phyloP scores from a whole-genome alignment of 768 basidiomycete genomes.

The Cystobasidium tubakii region DNA sequence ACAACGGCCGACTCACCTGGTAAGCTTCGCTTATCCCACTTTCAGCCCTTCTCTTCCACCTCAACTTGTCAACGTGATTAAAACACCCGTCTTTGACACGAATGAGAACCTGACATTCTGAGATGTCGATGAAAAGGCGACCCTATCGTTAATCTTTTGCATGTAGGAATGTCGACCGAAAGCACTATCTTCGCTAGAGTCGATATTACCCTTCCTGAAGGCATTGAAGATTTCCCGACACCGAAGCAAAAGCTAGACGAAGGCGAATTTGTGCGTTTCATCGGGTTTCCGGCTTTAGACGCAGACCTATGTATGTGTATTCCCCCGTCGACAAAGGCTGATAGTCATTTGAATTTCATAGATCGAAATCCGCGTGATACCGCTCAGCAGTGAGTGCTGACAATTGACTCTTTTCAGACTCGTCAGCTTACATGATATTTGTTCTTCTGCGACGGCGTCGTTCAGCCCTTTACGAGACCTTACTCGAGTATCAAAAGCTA shows the following conservation, averaged over 20 bases:
- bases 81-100: too few species aligned
- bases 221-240: slow-evolving; percentile 47
- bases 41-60: slow-evolving; percentile 6
- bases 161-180: slow-evolving; percentile 80
- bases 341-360: too few species aligned
- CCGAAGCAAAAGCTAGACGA: slow-evolving; percentile 69
- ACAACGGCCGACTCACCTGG: slow-evolving; percentile 56
- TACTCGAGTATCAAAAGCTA: slow-evolving; percentile 49
- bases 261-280: slow-evolving; percentile 25
- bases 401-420: too few species aligned
- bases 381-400: slow-evolving; percentile 63
- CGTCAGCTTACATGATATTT: slow-evolving; percentile 40
- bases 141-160: background rate
- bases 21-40: background rate
- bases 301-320: background rate
- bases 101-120: background rate
- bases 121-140: slow-evolving; percentile 22
- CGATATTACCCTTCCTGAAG: slow-evolving; percentile 57
- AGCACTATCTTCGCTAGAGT: slow-evolving; percentile 83
- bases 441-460: too few species aligned
- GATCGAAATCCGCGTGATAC: slow-evolving; percentile 60
- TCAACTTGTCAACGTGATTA: too few species aligned
- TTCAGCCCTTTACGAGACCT: background rate
- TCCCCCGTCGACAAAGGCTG: too few species aligned
- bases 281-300: background rate